Evolutionary conservation across 768 basidiomycete genomes (phyloP).

Genomic region (Termitomyces sp.): DNA sequence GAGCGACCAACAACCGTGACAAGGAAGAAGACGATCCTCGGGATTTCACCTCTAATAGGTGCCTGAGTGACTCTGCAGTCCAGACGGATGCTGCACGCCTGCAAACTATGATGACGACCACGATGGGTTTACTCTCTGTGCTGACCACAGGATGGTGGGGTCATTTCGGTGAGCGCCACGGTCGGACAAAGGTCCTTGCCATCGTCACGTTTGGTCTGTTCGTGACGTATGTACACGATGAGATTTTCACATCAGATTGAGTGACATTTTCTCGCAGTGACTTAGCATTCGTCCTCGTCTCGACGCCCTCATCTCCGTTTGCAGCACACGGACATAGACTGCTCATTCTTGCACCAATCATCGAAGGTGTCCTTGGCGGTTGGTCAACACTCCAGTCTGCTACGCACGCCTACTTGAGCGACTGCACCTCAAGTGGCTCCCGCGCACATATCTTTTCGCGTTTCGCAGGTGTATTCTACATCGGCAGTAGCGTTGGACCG

Average conservation of each 20-base stretch:
- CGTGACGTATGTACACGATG: slow-evolving; percentile 25
- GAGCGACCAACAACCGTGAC: slow-evolving; percentile 13
- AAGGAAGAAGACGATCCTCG: slow-evolving; percentile 30
- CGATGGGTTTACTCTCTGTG: slow-evolving; percentile 75
- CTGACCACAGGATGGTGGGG: slow-evolving; percentile 92
- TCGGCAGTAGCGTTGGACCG: slow-evolving; percentile 78
- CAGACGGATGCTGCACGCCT: slow-evolving; percentile 67
- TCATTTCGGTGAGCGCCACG: slow-evolving; percentile 70
- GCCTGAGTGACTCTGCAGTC: slow-evolving; percentile 48
- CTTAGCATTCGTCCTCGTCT: slow-evolving; percentile 76
- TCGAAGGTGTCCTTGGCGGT: slow-evolving; percentile 83
- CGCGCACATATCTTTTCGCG: slow-evolving; percentile 69
- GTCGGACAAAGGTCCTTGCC: slow-evolving; percentile 74
- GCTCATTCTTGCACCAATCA: slow-evolving; percentile 70
- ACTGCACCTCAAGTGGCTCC: slow-evolving; percentile 82
- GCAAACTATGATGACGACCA: slow-evolving; percentile 72
- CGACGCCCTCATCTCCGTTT: slow-evolving; percentile 58
- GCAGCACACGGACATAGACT: slow-evolving; percentile 69
- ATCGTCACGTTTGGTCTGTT: slow-evolving; percentile 58
- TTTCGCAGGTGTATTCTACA: slow-evolving; percentile 70
- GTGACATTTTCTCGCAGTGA: slow-evolving; percentile 44
- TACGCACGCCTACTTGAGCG: slow-evolving; percentile 77
- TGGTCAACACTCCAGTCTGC: slow-evolving; percentile 74
- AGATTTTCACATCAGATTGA: not conserved
- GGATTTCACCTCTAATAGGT: slow-evolving; percentile 31